Evolutionary conservation across 1,284 basidiomycete species (phyloP), one percentile per base, ranked within the genome.

Genomic region (Trametes hirsuta): DNA sequence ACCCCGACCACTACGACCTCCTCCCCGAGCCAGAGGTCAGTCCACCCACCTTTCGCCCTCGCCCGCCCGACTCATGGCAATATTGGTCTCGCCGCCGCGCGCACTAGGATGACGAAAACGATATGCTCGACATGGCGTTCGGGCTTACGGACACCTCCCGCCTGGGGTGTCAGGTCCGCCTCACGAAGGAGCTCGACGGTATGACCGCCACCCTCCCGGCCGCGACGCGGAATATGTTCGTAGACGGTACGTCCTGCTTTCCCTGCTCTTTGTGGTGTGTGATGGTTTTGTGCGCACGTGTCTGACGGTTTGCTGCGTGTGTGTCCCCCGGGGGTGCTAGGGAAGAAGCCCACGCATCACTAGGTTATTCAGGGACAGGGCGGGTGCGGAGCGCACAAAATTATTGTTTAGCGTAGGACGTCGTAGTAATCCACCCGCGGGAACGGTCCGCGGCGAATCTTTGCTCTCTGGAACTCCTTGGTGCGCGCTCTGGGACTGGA

Each of bases 71-170:
- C 30, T 15, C 41, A 14, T 21, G 21, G 4, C 12, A 30, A 25
- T 25, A 24, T 30, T 8, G 30, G 30, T 8, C 39, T 53, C 34
- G n/a, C 45, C 15, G 21, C 21, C 4, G 21, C 3, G 15, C n/a
- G 24, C 4, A 8, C 8, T 34, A 73, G 60, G 97, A 99, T 67
- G 97, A 99, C 72, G 97, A 99, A 78, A 97, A 95, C 72, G 94
- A 97, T 70, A 98, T 98, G 96, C 82, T 99, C 41, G 97, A 99
- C 75, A 90, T 99, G 79, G 97, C 97, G 1, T 99, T 98, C 68
- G 97, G 95, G 0, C 80, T 99, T 60, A 97, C 95, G 1, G 97
- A 98, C 71, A 98, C 96, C 70, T 96, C 85, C 62, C 82, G 89
- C 9, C 76, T 91, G 14, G 89, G 90, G 0, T 91, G 90, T 71